Conservation (phyloP, 371 early-diverging fungal genomes). For the Dichotomocladium elegans region DNA sequence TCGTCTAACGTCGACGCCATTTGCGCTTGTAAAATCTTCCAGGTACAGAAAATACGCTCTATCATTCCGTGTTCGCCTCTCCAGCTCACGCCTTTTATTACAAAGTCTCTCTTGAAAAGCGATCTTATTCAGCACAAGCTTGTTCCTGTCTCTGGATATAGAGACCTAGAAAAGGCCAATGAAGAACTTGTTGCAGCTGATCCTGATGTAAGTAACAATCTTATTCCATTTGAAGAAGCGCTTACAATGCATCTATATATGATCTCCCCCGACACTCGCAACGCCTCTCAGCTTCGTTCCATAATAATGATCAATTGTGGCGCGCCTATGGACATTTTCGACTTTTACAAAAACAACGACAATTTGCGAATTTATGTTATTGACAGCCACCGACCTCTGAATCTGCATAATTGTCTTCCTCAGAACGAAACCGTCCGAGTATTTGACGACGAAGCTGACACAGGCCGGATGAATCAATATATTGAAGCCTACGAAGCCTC, state of each 20-base stretch:
- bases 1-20: conserved; percentile 82
- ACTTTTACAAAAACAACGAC: conserved; percentile 55
- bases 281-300: conserved; percentile 39
- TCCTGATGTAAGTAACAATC: conserved; percentile 18
- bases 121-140: conserved; percentile 77
- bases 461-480: conserved; percentile 51
- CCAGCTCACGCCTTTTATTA: neutral
- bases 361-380: conserved; percentile 69
- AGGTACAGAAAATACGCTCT: conserved; percentile 35
- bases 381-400: conserved; percentile 86
- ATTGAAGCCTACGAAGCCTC: conserved; percentile 65
- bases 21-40: conserved; percentile 80
- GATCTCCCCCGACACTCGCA: neutral
- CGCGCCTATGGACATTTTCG: conserved; percentile 68
- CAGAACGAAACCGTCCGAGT: conserved; percentile 62
- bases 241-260: neutral
- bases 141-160: conserved; percentile 70
- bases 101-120: conserved; percentile 61
- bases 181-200: conserved; percentile 37
- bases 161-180: conserved; percentile 61
- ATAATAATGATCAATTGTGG: conserved; percentile 89
- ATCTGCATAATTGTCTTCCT: conserved; percentile 72
- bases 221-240: neutral
- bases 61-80: neutral
- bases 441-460: conserved; percentile 77